A percentile compares a stretch with the other conserved stretches of the same genome.
These are phyloP conservation scores for Mycena albidolilacea DNA, from an alignment of 768 basidiomycete genomes.

Conservation along the genomic window DNA sequence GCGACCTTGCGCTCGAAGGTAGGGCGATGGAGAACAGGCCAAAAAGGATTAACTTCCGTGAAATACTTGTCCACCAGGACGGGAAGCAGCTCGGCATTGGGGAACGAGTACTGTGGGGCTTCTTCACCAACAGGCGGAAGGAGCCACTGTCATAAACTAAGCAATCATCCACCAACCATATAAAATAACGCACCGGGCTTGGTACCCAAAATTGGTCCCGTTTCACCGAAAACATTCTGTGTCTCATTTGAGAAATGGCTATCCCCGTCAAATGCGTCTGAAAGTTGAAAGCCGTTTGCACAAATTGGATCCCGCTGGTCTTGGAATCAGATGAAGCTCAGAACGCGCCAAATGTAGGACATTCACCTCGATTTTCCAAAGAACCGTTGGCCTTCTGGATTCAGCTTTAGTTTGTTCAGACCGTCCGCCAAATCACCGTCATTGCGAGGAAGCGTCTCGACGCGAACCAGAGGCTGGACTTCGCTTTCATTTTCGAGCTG, in stretches of 20 bases:
- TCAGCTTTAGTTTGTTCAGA: slow-evolving; percentile 53
- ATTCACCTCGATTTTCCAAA: slow-evolving; percentile 59
- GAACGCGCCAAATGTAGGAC: neutral
- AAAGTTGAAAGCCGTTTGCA: slow-evolving; percentile 70
- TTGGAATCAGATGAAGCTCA: neutral
- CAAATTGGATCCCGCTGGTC: slow-evolving; percentile 62
- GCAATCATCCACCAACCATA: neutral
- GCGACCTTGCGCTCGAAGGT: slow-evolving; percentile 71
- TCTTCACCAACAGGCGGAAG: slow-evolving; percentile 37
- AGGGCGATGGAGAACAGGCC: slow-evolving; percentile 81
- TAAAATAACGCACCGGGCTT: slow-evolving; percentile 54
- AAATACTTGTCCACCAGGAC: slow-evolving; percentile 75
- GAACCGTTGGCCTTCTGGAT: slow-evolving; percentile 59
- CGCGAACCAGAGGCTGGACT: slow-evolving; percentile 44
- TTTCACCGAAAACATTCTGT: slow-evolving; percentile 46
- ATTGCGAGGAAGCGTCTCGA: slow-evolving; percentile 54
- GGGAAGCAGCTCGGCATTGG: slow-evolving; percentile 65
- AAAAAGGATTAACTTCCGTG: slow-evolving; percentile 60
- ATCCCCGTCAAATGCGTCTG: slow-evolving; percentile 45
- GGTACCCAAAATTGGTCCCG: slow-evolving; percentile 66
- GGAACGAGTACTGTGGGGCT: slow-evolving; percentile 57
- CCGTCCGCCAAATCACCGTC: slow-evolving; percentile 48
- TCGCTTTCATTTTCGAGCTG: slow-evolving; percentile 61
- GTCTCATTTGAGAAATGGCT: neutral
- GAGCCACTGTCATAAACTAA: slow-evolving; percentile 11